Evolutionary conservation across 73 alveolate genomes (phyloP), one percentile per base, ranked within the genome.

Genomic region (Urostyla sp.): DNA sequence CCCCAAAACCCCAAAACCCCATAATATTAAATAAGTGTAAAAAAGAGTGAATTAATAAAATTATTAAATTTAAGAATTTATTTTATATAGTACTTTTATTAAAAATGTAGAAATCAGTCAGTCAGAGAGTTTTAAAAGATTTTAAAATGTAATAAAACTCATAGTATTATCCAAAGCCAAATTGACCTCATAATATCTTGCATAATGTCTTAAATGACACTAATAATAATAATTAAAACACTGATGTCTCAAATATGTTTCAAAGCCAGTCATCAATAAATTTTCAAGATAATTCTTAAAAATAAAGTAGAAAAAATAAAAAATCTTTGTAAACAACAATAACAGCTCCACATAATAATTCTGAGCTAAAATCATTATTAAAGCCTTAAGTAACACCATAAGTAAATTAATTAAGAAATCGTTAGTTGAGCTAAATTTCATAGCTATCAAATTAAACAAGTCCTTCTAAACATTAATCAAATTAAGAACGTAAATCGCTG

Each of bases 101-200:
- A 20, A 13, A 38, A 43, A 63, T 63, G 79, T 43, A 63, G 15
- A 43, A 27, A 21, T 63, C 79, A 18, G 58, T 63, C 3, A 63
- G 79, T 24, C 35, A 63, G 26, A 34, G 79, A 43, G 79, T 63
- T 37, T 28, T 63, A 5, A 8, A 40, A 31, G 79, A 63, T 40
- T 48, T 63, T 16, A 60, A 63, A 28, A 46, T 37, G 8, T 21
- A 63, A 16, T 21, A 63, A 40, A 63, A 43, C 37, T n/a, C 37
- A 23, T 43, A 63, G 60, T 60, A 57, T 31, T 15, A 63, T 43
- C 35, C 35, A 8, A 63, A 63, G 45, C 79, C 28, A 26, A 58
- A 8, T 31, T 30, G 15, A 26, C 3, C 52, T 37, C 4, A 8
- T 4, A 4, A 10, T 8, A 8, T 58, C 54, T 26, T 15, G 10